A percentile compares a stretch with the other conserved stretches of the same genome.
Conservation (phyloP, 2,329 filamentous ascomycete genomes). For the Macrophomina pseudophaseolina region DNA sequence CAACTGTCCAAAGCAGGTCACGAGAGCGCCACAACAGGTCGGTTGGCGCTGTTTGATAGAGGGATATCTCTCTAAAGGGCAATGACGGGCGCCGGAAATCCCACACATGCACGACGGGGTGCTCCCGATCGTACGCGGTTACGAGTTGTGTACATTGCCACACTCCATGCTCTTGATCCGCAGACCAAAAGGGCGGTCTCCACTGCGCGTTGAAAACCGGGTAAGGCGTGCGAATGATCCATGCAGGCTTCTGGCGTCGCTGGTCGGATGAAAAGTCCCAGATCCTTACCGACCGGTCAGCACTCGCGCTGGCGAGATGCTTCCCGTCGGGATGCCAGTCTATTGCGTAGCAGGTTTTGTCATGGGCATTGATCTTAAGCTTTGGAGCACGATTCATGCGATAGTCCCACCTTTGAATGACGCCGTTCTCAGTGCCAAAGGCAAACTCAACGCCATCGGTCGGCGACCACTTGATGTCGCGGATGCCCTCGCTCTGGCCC, state of each 20-base stretch:
- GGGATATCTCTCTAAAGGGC: slow-evolving; percentile 66
- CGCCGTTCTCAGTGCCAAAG: slow-evolving; percentile 67
- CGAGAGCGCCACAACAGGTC: slow-evolving; percentile 69
- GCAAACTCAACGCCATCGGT: slow-evolving; percentile 67
- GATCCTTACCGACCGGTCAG: slow-evolving; percentile 66
- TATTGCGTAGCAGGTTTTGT: slow-evolving; percentile 64
- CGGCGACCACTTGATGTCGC: slow-evolving; percentile 70
- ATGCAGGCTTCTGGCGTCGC: slow-evolving; percentile 63
- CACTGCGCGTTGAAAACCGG: slow-evolving; percentile 67
- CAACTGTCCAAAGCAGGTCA: slow-evolving; percentile 69
- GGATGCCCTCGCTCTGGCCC: slow-evolving; percentile 64
- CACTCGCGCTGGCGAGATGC: slow-evolving; percentile 66
- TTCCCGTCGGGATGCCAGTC: slow-evolving; percentile 73
- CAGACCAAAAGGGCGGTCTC: slow-evolving; percentile 64
- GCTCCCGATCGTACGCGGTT: slow-evolving; percentile 66
- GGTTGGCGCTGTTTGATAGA: slow-evolving; percentile 59
- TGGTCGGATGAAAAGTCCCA: slow-evolving; percentile 66
- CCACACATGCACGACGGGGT: slow-evolving; percentile 67
- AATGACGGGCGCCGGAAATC: slow-evolving; percentile 66
- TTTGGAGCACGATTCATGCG: slow-evolving; percentile 62
- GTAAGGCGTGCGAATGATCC: slow-evolving; percentile 64
- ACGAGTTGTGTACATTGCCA: slow-evolving; percentile 68
- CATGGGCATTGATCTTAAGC: slow-evolving; percentile 66
- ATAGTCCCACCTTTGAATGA: slow-evolving; percentile 68
- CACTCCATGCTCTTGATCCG: slow-evolving; percentile 57